Percentiles rank a stretch among this genome's conserved stretches.
phyloP scores from a whole-genome alignment of 2,329 filamentous ascomycete species.

The Tolypocladium endophyticum region DNA sequence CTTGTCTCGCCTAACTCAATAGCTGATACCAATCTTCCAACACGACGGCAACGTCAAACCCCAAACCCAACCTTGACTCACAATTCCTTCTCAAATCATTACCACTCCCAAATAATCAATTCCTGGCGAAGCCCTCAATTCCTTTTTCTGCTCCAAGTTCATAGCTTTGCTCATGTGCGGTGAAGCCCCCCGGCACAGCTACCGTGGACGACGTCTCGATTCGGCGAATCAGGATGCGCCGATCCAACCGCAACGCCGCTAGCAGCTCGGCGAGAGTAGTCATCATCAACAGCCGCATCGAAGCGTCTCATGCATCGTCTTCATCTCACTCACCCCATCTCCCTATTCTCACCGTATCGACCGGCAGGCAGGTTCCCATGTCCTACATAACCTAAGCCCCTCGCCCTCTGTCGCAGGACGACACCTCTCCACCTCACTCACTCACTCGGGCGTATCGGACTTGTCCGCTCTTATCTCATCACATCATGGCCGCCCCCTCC shows the following conservation, averaged over 20 bases:
- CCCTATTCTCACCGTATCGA: not conserved
- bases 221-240: not conserved
- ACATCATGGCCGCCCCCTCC: conserved; percentile 6
- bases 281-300: not conserved
- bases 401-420: not conserved
- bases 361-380: not conserved
- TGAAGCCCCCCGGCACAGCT: not conserved
- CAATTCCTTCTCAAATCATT: no score
- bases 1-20: no score
- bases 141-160: no score
- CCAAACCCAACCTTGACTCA: no score
- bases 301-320: not conserved
- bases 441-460: conserved; percentile 1
- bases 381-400: not conserved
- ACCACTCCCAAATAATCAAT: no score
- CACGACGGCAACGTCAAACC: no score
- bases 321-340: not conserved
- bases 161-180: not conserved
- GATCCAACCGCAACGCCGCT: not conserved
- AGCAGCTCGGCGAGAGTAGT: not conserved
- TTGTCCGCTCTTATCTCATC: not conserved
- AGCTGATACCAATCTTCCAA: no score
- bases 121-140: no score
- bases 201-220: not conserved
- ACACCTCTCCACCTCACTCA: not conserved